Evolutionary conservation across 129 eudicot genomes (phyloP).

Genomic region (Mikania micrantha): DNA sequence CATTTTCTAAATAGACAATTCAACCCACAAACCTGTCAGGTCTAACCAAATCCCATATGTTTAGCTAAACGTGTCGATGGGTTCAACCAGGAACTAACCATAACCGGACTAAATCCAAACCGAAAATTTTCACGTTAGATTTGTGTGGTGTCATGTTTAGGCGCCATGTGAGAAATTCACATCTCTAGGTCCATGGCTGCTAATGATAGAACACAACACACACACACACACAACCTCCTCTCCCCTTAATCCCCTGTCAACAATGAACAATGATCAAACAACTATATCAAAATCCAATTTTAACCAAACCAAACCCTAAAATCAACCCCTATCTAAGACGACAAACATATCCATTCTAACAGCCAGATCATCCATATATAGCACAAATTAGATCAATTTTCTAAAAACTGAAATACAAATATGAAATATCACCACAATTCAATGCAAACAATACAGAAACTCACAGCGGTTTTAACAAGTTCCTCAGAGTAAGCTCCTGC

Average conservation of each 20-base stretch:
- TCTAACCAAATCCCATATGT: no score
- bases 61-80: no score
- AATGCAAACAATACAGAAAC: neutral
- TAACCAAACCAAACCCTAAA: constrained; percentile 11
- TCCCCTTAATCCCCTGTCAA: no score
- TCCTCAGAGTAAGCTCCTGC: constrained; percentile 92
- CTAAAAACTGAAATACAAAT: neutral
- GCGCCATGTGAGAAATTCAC: no score
- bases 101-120: no score
- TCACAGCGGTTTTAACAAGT: constrained; percentile 81
- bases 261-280: constrained; percentile 1
- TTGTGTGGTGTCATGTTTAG: no score
- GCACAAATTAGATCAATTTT: neutral
- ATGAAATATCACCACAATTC: neutral
- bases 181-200: neutral
- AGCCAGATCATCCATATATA: constrained; percentile 9
- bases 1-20: no score
- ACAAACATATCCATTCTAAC: neutral
- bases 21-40: no score
- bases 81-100: no score
- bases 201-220: constrained; percentile 10
- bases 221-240: no score
- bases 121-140: no score
- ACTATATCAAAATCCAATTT: neutral
- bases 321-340: neutral